These are phyloP conservation scores for Ganoderma resinaceum DNA, from an alignment of 1,284 basidiomycete genomes.

Conservation along the genomic window DNA sequence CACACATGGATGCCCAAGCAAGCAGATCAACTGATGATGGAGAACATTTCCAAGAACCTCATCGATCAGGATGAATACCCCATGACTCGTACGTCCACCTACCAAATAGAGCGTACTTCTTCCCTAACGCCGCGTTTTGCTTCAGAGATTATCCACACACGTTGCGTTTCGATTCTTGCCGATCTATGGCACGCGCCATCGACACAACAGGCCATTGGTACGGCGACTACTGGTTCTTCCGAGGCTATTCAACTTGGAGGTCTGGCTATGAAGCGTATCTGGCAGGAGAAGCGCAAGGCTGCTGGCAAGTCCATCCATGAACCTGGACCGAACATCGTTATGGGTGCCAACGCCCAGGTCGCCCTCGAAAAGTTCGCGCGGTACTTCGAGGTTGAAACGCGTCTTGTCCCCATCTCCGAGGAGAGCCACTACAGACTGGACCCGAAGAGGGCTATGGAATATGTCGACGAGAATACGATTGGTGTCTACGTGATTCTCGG, in stretches of 20 bases:
- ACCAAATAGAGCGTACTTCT: neutral
- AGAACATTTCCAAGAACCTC: conserved; percentile 90
- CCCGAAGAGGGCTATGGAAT: conserved; percentile 86
- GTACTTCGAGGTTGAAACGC: conserved; percentile 90
- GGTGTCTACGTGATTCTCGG: conserved; percentile 84
- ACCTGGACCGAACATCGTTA: conserved; percentile 65
- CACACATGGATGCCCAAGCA: conserved; percentile 68
- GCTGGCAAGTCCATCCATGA: conserved; percentile 88
- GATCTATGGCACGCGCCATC: conserved; percentile 92
- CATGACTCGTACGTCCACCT: conserved; percentile 64
- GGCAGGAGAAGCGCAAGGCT: conserved; percentile 90
- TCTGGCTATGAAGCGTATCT: conserved; percentile 93
- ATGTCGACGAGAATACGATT: conserved; percentile 92
- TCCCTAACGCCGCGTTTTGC: conserved; percentile 7
- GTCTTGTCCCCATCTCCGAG: conserved; percentile 79
- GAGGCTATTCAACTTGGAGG: conserved; percentile 95
- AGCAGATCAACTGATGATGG: conserved; percentile 76
- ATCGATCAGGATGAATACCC: conserved; percentile 96
- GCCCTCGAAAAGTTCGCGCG: conserved; percentile 86
- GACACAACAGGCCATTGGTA: conserved; percentile 79
- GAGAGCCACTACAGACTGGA: conserved; percentile 86
- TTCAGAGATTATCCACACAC: conserved; percentile 77
- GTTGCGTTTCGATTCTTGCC: conserved; percentile 88
- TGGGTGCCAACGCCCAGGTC: conserved; percentile 49
- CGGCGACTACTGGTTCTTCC: conserved; percentile 93